Percentiles rank a stretch among this genome's conserved stretches.
phyloP scores from a whole-genome alignment of 805 yeast species.

The Sugiyamaella boreocaroliniensis region DNA sequence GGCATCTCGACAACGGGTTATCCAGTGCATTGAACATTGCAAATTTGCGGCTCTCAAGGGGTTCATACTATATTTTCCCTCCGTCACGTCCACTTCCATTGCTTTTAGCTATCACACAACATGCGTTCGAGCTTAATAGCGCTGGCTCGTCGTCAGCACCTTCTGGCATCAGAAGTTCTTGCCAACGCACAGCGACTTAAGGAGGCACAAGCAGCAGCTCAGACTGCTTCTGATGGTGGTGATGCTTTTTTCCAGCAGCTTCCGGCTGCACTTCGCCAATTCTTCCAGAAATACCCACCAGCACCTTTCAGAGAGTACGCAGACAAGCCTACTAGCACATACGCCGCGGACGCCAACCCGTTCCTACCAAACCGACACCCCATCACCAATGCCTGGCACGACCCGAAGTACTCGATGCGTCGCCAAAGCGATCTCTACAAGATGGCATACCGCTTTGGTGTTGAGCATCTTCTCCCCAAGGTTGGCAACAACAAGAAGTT shows the following conservation, averaged over 20 bases:
- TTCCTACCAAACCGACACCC: slow-evolving; percentile 82
- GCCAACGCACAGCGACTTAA: slow-evolving; percentile 12
- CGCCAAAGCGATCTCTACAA: slow-evolving; percentile 79
- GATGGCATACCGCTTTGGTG: slow-evolving; percentile 74
- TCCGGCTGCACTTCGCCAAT: slow-evolving; percentile 62
- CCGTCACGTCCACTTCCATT: neutral
- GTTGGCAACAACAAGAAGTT: slow-evolving; percentile 55
- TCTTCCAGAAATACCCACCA: slow-evolving; percentile 81
- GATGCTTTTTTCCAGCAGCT: slow-evolving; percentile 45
- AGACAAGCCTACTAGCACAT: slow-evolving; percentile 54
- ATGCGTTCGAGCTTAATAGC: neutral
- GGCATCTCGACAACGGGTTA: too few relatives aligned
- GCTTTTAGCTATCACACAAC: neutral
- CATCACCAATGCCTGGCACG: slow-evolving; percentile 67
- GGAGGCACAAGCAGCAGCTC: slow-evolving; percentile 2
- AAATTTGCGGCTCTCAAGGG: too few relatives aligned
- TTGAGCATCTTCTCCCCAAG: slow-evolving; percentile 68
- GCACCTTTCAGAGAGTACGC: slow-evolving; percentile 66
- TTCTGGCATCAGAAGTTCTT: slow-evolving; percentile 27
- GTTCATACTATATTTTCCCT: too few relatives aligned
- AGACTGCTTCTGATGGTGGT: neutral
- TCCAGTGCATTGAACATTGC: too few relatives aligned
- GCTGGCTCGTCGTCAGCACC: slow-evolving; percentile 16
- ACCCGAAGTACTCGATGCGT: slow-evolving; percentile 71
- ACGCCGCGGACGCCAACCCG: slow-evolving; percentile 73